These are phyloP conservation scores for Cercospora janseana DNA, from an alignment of 2,329 filamentous ascomycete species.

Conservation along the genomic window DNA sequence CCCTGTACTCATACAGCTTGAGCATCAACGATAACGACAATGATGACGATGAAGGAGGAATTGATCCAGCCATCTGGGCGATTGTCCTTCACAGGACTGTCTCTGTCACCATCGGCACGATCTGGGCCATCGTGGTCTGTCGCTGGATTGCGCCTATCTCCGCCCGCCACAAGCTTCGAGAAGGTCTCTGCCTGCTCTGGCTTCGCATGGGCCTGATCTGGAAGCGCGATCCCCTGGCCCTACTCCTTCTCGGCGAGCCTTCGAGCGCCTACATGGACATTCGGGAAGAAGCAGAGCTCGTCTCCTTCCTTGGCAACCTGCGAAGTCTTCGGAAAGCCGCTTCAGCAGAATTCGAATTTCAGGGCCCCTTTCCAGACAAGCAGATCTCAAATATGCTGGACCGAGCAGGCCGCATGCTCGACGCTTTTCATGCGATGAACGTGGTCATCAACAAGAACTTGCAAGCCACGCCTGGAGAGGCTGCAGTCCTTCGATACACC, in stretches of 20 bases:
- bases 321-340: constrained; percentile 72
- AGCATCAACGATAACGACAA: constrained; percentile 75
- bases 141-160: constrained; percentile 92
- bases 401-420: constrained; percentile 79
- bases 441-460: constrained; percentile 81
- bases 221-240: constrained; percentile 85
- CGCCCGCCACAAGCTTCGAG: constrained; percentile 80
- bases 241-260: constrained; percentile 52
- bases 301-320: constrained; percentile 71
- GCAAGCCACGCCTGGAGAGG: constrained; percentile 73
- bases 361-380: constrained; percentile 77
- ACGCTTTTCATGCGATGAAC: constrained; percentile 95
- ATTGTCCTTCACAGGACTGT: constrained; percentile 86
- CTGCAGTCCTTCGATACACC: constrained; percentile 76
- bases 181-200: constrained; percentile 87
- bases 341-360: constrained; percentile 81
- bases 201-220: constrained; percentile 93
- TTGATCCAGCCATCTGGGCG: constrained; percentile 77
- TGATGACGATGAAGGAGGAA: constrained; percentile 80
- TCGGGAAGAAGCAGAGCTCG: constrained; percentile 82
- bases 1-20: constrained; percentile 89
- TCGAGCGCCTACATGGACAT: constrained; percentile 69
- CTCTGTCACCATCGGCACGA: constrained; percentile 78
- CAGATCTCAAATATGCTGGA: constrained; percentile 72
- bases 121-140: constrained; percentile 91